phyloP scores from a whole-genome alignment of 306 rosid genomes.

The Vigna radiata region DNA sequence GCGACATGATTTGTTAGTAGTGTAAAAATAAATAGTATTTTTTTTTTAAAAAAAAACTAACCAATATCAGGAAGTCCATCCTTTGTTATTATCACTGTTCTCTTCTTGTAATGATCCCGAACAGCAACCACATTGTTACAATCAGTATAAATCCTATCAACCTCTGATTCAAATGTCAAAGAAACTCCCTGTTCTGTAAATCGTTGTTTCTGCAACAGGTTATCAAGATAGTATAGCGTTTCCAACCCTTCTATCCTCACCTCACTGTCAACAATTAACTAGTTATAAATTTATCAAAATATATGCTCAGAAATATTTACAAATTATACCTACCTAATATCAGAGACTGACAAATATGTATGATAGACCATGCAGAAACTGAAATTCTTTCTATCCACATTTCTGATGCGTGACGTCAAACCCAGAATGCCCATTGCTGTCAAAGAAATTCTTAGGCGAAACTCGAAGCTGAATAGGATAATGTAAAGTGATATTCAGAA shows the following conservation, averaged over 20 bases:
- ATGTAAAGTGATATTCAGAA: constrained; percentile 4
- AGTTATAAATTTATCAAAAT: no score
- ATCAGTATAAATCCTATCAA: constrained; percentile 78
- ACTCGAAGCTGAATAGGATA: constrained; percentile 72
- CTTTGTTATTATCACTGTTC: constrained; percentile 66
- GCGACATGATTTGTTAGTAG: background rate
- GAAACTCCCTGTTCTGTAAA: constrained; percentile 95
- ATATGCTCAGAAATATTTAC: background rate
- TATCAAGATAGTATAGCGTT: constrained; percentile 87
- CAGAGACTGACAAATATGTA: constrained; percentile 83
- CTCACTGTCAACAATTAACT: constrained; percentile 60
- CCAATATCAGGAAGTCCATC: constrained; percentile 92
- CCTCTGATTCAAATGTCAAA: constrained; percentile 95
- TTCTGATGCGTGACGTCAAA: constrained; percentile 79
- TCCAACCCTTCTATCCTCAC: constrained; percentile 96
- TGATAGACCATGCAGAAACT: constrained; percentile 84
- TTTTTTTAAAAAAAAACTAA: constrained; percentile 35
- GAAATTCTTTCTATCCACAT: constrained; percentile 80
- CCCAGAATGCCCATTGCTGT: constrained; percentile 68
- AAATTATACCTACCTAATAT: constrained; percentile 65
- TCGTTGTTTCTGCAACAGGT: constrained; percentile 66
- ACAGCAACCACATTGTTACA: constrained; percentile 63
- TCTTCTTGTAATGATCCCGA: constrained; percentile 80
- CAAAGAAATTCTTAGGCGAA: constrained; percentile 78
- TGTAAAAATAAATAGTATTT: no score